Base-by-base conservation (phyloP, 352 stramenopile genomes). In the Plasmopara muralis region DNA sequence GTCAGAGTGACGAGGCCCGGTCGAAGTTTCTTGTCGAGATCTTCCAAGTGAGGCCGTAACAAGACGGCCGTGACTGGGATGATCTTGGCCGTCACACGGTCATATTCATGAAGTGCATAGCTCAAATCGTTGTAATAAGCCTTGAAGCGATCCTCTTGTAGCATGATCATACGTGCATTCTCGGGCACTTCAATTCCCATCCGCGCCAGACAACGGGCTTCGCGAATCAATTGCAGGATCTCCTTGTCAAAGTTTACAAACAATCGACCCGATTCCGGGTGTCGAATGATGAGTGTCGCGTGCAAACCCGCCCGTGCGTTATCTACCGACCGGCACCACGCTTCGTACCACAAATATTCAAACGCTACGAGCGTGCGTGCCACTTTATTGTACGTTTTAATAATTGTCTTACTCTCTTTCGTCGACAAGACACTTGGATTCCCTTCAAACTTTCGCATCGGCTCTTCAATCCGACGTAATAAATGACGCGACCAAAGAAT, bases 221-320 rank as follows among this genome's bases (percentile, higher is more conserved):
- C 83, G 3, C 85, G 77, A 48, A 94, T 92, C 6, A 95, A 61
- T 60, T 95, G 85, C 9, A 94, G 55, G 51, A 95, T 90, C 40
- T 91, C 84, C 38, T 87, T 87, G 64, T 95, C 84, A 55, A 95
- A 95, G 44, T 95, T 95, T 6, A 95, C 85, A 59, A 83, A 92
- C 9, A 95, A 66, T 14, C 83, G 80, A 9, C 63, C 61, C 2
- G 72, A 80, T 14, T 90, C 74, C 0, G 79, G 85, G 52, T 95
- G 85, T 1, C 77, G 64, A 33, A 95, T 89, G 48, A 95, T 89
- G 10, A 95, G 55, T 9, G 85, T 95, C 9, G 84, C 84, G 15
- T 89, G 78, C 2, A 95, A 47, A 4, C 80, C 83, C 0, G 76
- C 84, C 15, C 86, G 81, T 5, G 78, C 77, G 9, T 76, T 85